A percentile compares a stretch with the other conserved stretches of the same genome.
Evolutionary conservation across 2,329 filamentous ascomycete genomes (phyloP).

Genomic region (Lomentospora prolificans): DNA sequence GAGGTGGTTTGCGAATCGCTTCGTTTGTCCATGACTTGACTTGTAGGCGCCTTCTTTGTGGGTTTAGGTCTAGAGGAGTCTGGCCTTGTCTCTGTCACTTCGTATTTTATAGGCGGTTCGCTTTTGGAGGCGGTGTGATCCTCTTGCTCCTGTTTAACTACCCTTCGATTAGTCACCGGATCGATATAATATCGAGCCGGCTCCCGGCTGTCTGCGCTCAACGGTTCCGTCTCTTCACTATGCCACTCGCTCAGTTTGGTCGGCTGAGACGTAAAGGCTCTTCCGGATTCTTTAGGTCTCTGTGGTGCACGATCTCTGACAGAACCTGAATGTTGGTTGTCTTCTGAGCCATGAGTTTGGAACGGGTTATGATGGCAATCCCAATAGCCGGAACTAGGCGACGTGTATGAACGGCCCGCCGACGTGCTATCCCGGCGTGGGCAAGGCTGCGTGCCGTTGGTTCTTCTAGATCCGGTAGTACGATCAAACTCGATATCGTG

Average conservation of each 20-base stretch:
- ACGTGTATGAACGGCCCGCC: background rate
- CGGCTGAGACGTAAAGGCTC: no score
- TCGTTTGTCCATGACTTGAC: background rate
- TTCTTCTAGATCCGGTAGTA: background rate
- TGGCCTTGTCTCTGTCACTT: background rate
- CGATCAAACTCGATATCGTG: background rate
- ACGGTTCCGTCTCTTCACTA: background rate
- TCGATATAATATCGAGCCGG: conserved; percentile 36
- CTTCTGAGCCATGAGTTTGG: background rate
- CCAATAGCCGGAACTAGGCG: background rate
- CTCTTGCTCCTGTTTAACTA: conserved; percentile 17
- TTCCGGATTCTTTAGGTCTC: background rate
- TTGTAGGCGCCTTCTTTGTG: background rate
- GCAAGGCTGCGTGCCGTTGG: background rate
- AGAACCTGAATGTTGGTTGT: background rate
- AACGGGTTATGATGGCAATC: background rate
- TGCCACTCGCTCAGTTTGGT: background rate
- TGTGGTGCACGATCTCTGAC: background rate
- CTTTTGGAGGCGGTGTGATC: background rate
- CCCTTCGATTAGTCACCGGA: conserved; percentile 48
- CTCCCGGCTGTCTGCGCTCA: background rate
- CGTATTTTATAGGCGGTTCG: background rate
- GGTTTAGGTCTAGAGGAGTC: background rate
- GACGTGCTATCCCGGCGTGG: background rate
- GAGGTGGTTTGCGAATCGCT: background rate